Evolutionary conservation across 768 basidiomycete genomes (phyloP), one percentile per base, ranked within the genome.

Genomic region (Phlegmacium glaucopus): DNA sequence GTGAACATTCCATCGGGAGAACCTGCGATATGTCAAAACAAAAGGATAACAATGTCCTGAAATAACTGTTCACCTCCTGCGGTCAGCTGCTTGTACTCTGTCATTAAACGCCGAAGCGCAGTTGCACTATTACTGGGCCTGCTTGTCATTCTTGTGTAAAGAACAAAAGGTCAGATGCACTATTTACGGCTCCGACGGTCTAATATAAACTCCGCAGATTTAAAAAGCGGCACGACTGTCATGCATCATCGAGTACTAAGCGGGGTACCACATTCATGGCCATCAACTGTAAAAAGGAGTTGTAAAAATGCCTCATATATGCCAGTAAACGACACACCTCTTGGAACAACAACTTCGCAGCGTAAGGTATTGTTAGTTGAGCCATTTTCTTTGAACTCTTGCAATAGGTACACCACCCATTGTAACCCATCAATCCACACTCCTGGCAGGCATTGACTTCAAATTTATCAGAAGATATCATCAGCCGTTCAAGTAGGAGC

Each of bases 401-500:
- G 82, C 95, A 98, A 59, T 91, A 92, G n/a, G 90, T 81, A 66
- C 94, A 97, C 93, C 94, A 97, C 48, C 91, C 90, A 60, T 88
- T 84, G 64, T 91, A 90, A 3, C 94, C 96, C 79, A 98, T 86
- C 55, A 97, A 70, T 7, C 96, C 96, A 64, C 96, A 99, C 48
- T 86, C 80, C 57, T 93, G 79, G 63, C 96, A 99, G 10, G 94
- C 94, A 58, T 95, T 90, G 44, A 96, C 91, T 65, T 96, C 91
- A 61, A 98, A 99, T 60, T 91, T 91, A 70, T 99, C 96, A 17
- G 94, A 96, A 6, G 95, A 98, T 51, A 98, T 94, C 96, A 99
- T 99, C 12, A 99, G 78, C 18, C 96, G 88, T 68, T 99, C 96
- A 2, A 99, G 82, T 28, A 99, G 72, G 38, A 99, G 77, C 60